Percentiles rank a stretch among this genome's conserved stretches.
These are phyloP conservation scores for Sphagnum tenellum DNA, from an alignment of 225 moss, liverwort and hornwort species.

Conservation along the genomic window DNA sequence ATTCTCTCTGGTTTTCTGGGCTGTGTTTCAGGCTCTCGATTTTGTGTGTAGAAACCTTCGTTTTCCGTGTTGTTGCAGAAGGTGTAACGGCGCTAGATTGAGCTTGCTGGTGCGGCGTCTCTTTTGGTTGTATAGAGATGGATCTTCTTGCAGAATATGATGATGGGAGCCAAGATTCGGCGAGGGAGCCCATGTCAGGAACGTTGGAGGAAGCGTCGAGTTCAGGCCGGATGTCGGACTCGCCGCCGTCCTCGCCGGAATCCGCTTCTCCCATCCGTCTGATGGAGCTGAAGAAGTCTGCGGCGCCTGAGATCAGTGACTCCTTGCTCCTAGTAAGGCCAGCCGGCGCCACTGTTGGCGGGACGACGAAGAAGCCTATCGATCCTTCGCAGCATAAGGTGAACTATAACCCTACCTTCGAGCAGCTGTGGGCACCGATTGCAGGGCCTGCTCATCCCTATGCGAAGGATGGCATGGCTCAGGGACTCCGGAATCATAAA, in stretches of 20 bases:
- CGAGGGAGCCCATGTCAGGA: constrained; percentile 5
- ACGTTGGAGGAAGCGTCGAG: constrained; percentile 30
- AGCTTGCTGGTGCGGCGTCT: background rate
- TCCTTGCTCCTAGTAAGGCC: constrained; percentile 26
- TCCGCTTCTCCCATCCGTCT: constrained; percentile 62
- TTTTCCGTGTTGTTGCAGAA: background rate
- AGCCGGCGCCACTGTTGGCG: constrained; percentile 12
- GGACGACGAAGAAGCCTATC: constrained; percentile 39
- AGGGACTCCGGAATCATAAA: constrained; percentile 87
- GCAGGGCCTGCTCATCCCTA: constrained; percentile 89
- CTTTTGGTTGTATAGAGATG: constrained; percentile 12
- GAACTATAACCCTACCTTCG: constrained; percentile 85
- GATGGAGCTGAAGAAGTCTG: constrained; percentile 43
- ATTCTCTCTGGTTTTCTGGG: background rate
- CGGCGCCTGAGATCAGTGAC: constrained; percentile 84
- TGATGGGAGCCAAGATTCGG: constrained; percentile 15
- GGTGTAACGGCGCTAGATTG: background rate
- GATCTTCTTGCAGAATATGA: constrained; percentile 36
- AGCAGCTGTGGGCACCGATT: constrained; percentile 95
- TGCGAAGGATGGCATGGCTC: constrained; percentile 80
- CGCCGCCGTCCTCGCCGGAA: constrained; percentile 24
- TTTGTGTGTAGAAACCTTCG: background rate
- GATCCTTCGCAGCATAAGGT: constrained; percentile 80
- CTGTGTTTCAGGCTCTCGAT: background rate
- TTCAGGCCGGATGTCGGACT: constrained; percentile 29